Percentiles rank a stretch among this genome's conserved stretches.
Conservation (phyloP, 192 early-diverging fungal species). For the Coemansia sp. region DNA sequence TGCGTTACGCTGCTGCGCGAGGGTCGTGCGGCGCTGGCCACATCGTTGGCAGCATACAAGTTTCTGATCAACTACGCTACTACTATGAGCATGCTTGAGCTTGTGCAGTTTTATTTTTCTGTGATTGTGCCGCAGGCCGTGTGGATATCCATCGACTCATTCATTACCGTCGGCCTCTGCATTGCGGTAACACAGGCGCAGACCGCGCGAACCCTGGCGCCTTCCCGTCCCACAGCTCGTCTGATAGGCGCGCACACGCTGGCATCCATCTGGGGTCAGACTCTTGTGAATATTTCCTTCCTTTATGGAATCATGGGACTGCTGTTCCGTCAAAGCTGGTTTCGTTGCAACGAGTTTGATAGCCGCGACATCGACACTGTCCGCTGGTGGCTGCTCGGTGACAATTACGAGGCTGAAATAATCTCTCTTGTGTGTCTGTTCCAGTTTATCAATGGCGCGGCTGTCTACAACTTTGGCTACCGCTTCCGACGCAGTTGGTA, state of each 20-base stretch:
- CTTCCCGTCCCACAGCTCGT: constrained; percentile 70
- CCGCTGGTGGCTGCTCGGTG: constrained; percentile 80
- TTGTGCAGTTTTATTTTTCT: constrained; percentile 73
- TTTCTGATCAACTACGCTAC: constrained; percentile 76
- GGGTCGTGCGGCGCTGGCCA: constrained; percentile 73
- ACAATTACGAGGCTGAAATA: constrained; percentile 73
- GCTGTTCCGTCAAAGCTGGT: constrained; percentile 72
- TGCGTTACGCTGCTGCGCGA: constrained; percentile 74
- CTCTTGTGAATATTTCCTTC: constrained; percentile 72
- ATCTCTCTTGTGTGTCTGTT: constrained; percentile 62
- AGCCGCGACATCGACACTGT: constrained; percentile 59
- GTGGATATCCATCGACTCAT: constrained; percentile 77
- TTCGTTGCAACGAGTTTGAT: constrained; percentile 81
- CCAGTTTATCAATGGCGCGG: constrained; percentile 72
- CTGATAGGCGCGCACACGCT: constrained; percentile 71
- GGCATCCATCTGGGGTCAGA: constrained; percentile 65
- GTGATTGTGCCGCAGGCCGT: constrained; percentile 67
- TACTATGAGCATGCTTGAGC: constrained; percentile 64
- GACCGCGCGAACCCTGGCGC: constrained; percentile 58
- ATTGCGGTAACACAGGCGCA: constrained; percentile 66
- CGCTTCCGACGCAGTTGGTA: constrained; percentile 63
- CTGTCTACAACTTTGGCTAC: constrained; percentile 69
- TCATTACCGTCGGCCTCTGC: constrained; percentile 62
- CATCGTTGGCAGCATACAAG: constrained; percentile 75
- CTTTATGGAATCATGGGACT: constrained; percentile 45